phyloP scores from a whole-genome alignment of 1,284 basidiomycete genomes.

The Ceratobasidium sp. region DNA sequence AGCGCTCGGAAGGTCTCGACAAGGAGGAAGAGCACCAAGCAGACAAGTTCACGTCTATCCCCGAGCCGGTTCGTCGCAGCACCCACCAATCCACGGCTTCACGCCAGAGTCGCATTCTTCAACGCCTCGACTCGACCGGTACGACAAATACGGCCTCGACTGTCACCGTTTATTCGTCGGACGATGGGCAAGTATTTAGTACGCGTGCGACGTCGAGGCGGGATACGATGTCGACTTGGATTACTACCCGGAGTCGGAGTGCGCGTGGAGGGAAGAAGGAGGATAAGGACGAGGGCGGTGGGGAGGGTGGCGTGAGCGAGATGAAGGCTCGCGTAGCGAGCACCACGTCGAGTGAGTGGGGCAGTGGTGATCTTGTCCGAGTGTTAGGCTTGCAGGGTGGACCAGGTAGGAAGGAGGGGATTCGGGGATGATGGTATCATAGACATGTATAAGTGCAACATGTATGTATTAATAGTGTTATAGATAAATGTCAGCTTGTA shows the following conservation, averaged over 20 bases:
- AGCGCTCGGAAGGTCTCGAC: background rate
- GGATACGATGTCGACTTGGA: constrained; percentile 28
- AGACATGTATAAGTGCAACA: background rate
- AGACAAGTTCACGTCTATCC: constrained; percentile 21
- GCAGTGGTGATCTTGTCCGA: constrained; percentile 10
- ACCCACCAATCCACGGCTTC: background rate
- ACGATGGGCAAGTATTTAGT: constrained; percentile 21
- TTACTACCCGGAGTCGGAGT: constrained; percentile 22
- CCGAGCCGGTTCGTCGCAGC: background rate
- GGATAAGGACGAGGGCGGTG: background rate
- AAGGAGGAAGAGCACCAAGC: background rate
- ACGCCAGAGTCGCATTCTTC: constrained; percentile 17
- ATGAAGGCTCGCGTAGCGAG: constrained; percentile 19
- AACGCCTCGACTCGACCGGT: constrained; percentile 17
- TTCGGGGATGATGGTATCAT: background rate
- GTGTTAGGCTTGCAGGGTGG: constrained; percentile 21
- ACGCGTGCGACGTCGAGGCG: constrained; percentile 35
- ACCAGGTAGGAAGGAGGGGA: background rate
- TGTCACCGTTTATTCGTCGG: constrained; percentile 11
- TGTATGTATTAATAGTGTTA: background rate
- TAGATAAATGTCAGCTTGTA: background rate
- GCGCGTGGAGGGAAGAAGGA: background rate
- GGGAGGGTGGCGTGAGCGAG: constrained; percentile 2
- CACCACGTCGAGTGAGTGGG: constrained; percentile 38
- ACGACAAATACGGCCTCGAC: background rate